Percentiles rank a stretch among this genome's conserved stretches.
phyloP scores from a whole-genome alignment of 2,329 filamentous ascomycete genomes.

The Cladophialophora immunda region DNA sequence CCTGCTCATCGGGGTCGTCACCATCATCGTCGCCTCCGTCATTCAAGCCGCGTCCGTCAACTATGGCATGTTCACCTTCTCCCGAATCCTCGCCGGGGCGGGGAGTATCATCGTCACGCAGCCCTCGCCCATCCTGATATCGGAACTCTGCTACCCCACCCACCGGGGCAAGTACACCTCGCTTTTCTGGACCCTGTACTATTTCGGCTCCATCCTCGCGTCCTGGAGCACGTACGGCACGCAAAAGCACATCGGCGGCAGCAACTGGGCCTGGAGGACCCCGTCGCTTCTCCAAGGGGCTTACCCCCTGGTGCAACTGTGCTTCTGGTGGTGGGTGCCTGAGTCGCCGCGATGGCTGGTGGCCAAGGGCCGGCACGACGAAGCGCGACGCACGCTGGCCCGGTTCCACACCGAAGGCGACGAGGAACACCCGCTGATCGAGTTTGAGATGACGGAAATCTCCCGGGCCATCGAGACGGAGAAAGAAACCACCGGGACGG shows the following conservation, averaged over 20 bases:
- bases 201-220: slow-evolving; percentile 44
- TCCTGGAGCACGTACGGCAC: slow-evolving; percentile 45
- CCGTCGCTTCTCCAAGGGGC: slow-evolving; percentile 42
- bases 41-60: slow-evolving; percentile 44
- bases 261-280: slow-evolving; percentile 43
- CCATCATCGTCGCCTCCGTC: slow-evolving; percentile 22
- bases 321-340: slow-evolving; percentile 39
- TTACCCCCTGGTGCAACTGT: slow-evolving; percentile 33
- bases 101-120: slow-evolving; percentile 44
- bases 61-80: slow-evolving; percentile 43
- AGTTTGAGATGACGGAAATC: too few species aligned
- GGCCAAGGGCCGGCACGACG: too few species aligned
- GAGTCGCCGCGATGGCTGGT: too few species aligned
- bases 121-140: slow-evolving; percentile 41
- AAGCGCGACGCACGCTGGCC: too few species aligned
- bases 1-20: too few species aligned
- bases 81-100: slow-evolving; percentile 45
- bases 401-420: too few species aligned
- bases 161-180: slow-evolving; percentile 37
- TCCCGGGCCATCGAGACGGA: too few species aligned
- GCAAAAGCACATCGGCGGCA: slow-evolving; percentile 37
- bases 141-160: slow-evolving; percentile 42
- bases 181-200: too few species aligned
- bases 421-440: too few species aligned
- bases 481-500: too few species aligned